A percentile compares a stretch with the other conserved stretches of the same genome.
phyloP scores from a whole-genome alignment of 768 basidiomycete species.

The Melanogaster broomeanus region DNA sequence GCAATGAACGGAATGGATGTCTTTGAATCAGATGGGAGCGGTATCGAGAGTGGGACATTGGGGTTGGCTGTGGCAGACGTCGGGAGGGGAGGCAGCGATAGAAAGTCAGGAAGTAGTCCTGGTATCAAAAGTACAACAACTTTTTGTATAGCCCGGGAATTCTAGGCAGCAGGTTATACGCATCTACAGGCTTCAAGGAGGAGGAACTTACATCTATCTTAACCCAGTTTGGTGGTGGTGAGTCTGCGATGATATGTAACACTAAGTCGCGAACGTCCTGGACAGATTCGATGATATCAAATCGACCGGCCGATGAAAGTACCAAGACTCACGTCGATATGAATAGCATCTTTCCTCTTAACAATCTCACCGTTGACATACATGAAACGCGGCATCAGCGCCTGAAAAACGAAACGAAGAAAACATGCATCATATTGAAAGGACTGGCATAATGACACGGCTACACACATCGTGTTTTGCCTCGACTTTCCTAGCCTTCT shows the following conservation, averaged over 20 bases:
- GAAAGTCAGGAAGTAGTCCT: slow-evolving; percentile 77
- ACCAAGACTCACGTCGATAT: slow-evolving; percentile 66
- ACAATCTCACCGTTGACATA: slow-evolving; percentile 78
- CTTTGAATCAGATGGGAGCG: slow-evolving; percentile 32
- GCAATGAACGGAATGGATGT: slow-evolving; percentile 64
- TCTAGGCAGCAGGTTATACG: slow-evolving; percentile 45
- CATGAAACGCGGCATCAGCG: slow-evolving; percentile 65
- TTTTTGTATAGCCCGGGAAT: slow-evolving; percentile 70
- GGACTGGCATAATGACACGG: neutral
- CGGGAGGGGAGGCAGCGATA: slow-evolving; percentile 70
- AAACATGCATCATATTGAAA: slow-evolving; percentile 10
- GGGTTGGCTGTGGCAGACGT: slow-evolving; percentile 65
- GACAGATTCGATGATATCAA: neutral
- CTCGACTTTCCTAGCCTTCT: slow-evolving; percentile 63
- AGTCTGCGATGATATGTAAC: slow-evolving; percentile 79
- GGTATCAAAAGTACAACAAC: slow-evolving; percentile 82
- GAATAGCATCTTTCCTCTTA: slow-evolving; percentile 70
- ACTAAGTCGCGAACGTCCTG: slow-evolving; percentile 90
- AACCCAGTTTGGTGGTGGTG: slow-evolving; percentile 86
- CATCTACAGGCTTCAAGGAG: neutral
- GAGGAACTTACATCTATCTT: slow-evolving; percentile 64
- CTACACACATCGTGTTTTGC: slow-evolving; percentile 60
- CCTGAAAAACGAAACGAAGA: slow-evolving; percentile 11
- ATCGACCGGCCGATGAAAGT: neutral
- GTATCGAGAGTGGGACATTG: slow-evolving; percentile 54